phyloP scores from a whole-genome alignment of 108 stramenopile genomes.

The Skeletonema potamos region DNA sequence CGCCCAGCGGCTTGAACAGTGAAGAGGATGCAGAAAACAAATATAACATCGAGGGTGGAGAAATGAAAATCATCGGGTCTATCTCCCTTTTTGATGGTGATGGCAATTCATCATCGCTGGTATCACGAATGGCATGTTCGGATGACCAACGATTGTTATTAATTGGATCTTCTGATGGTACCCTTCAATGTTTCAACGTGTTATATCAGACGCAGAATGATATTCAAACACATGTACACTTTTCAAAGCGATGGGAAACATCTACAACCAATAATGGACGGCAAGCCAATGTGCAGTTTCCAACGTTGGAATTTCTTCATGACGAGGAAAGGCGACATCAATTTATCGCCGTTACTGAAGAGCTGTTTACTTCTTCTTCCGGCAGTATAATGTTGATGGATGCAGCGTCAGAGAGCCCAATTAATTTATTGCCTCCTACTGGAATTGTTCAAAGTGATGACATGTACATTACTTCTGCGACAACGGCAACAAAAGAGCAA shows the following conservation, averaged over 20 bases:
- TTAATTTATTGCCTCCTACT: constrained; percentile 9
- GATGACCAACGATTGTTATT: constrained; percentile 32
- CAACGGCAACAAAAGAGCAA: not conserved
- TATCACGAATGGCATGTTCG: constrained; percentile 29
- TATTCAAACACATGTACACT: constrained; percentile 26
- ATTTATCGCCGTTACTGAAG: constrained; percentile 23
- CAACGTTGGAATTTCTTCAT: constrained; percentile 26
- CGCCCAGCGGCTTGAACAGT: not conserved
- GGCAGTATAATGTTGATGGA: constrained; percentile 15
- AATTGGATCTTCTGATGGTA: constrained; percentile 49
- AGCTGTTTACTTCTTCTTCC: not conserved
- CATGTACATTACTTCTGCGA: constrained; percentile 17
- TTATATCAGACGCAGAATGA: not conserved
- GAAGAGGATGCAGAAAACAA: constrained; percentile 2
- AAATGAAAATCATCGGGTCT: constrained; percentile 5
- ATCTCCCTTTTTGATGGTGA: not conserved
- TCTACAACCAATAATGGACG: constrained; percentile 23
- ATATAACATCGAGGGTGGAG: constrained; percentile 7
- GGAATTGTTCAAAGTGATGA: not conserved
- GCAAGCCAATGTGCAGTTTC: constrained; percentile 21
- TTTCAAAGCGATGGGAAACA: constrained; percentile 31
- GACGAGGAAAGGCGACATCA: constrained; percentile 4
- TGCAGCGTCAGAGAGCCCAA: constrained; percentile 9
- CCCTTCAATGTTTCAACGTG: constrained; percentile 60
- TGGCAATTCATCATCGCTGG: not conserved